Evolutionary conservation across 495 filamentous ascomycete species (phyloP), one percentile per base, ranked within the genome.

Genomic region (Extremus antarcticus): DNA sequence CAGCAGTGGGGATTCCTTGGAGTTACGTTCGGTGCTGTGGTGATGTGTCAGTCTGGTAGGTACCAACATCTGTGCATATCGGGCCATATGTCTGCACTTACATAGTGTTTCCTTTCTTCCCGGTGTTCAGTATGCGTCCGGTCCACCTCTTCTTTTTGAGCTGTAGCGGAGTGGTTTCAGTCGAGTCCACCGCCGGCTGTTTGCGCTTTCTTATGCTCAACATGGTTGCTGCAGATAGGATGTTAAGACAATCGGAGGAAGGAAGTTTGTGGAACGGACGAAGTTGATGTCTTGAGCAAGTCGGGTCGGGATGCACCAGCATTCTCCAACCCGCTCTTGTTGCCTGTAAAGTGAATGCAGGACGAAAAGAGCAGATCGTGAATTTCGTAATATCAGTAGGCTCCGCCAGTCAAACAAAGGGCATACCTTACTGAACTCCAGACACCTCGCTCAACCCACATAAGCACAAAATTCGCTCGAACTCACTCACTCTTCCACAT

Each of bases 401-500:
- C n/a, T n/a, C n/a, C n/a, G n/a, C n/a, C n/a, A n/a, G n/a, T n/a
- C n/a, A n/a, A n/a, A n/a, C n/a, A n/a, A n/a, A n/a, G n/a, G n/a
- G n/a, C n/a, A n/a, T n/a, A n/a, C n/a, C n/a, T n/a, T n/a, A n/a
- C n/a, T n/a, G n/a, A n/a, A 47, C 52, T 39, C 52, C 38, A 15
- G 13, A 43, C 1, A 20, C 47, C 47, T 3, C 48, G 48, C 48
- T 51, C 48, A 24, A 51, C n/a, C n/a, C n/a, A n/a, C n/a, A n/a
- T n/a, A n/a, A n/a, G n/a, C n/a, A n/a, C n/a, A 35, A 51, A 51
- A 21, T 7, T 45, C 41, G 7, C 41, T 3, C 4, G 13, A 10
- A 3, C 20, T 48, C 13, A 25, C 3, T 49, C 43, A 55, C n/a
- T 40, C 63, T 41, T 54, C 32, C 41, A 48, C 53, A 9, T 47